Percentiles rank a stretch among this genome's conserved stretches.
These are phyloP conservation scores for Salvia miltiorrhiza DNA, from an alignment of 257 asterid genomes.

Conservation along the genomic window DNA sequence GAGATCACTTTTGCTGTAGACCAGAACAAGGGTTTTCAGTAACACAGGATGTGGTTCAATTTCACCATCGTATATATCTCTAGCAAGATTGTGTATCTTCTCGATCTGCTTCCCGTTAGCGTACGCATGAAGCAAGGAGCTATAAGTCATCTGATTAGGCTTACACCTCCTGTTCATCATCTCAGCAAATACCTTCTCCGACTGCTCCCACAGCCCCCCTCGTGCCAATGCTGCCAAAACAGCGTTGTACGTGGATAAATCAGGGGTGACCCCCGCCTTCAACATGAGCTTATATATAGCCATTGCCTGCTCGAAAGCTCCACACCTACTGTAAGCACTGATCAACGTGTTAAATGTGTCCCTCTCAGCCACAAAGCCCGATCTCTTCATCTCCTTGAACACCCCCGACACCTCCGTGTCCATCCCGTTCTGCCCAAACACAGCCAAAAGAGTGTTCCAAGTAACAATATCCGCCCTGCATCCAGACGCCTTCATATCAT, in stretches of 20 bases:
- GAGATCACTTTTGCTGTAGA: constrained; percentile 70
- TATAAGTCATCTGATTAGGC: constrained; percentile 73
- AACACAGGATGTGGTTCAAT: constrained; percentile 54
- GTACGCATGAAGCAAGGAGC: constrained; percentile 92
- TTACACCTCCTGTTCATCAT: constrained; percentile 68
- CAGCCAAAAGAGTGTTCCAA: constrained; percentile 93
- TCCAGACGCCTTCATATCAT: constrained; percentile 66
- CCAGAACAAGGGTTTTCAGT: constrained; percentile 82
- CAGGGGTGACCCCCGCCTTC: constrained; percentile 79
- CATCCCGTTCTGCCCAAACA: constrained; percentile 94
- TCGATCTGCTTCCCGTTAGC: constrained; percentile 80
- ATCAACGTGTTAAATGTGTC: constrained; percentile 92
- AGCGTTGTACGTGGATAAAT: constrained; percentile 83
- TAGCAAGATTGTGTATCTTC: constrained; percentile 55
- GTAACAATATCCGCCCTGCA: constrained; percentile 86
- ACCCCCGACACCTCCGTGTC: constrained; percentile 87
- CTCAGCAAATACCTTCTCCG: constrained; percentile 78
- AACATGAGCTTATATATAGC: constrained; percentile 70
- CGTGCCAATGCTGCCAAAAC: constrained; percentile 86
- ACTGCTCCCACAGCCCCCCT: constrained; percentile 90
- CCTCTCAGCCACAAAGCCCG: constrained; percentile 87
- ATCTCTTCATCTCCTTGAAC: constrained; percentile 84
- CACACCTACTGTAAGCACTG: constrained; percentile 89
- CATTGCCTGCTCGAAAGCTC: constrained; percentile 83
- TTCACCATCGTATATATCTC: constrained; percentile 53